phyloP scores from a whole-genome alignment of 441 rosid genomes.

The Populus trichocarpa region DNA sequence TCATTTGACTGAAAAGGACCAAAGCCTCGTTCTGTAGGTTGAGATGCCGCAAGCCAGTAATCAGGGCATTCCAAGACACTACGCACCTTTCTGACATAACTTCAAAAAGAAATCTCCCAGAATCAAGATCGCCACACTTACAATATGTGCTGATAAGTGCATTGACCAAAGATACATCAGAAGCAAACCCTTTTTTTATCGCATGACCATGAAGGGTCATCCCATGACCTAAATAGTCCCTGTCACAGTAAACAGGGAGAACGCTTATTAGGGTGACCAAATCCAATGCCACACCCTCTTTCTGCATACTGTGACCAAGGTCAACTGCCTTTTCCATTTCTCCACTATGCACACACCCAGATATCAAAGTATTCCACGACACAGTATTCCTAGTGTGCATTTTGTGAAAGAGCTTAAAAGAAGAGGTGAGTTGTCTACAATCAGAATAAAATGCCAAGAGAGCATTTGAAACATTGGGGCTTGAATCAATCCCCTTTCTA shows the following conservation, averaged over 20 bases:
- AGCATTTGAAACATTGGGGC: constrained; percentile 51
- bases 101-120: constrained; percentile 58
- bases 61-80: constrained; percentile 53
- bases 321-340: constrained; percentile 42
- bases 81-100: constrained; percentile 46
- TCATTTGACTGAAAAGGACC: constrained; percentile 32
- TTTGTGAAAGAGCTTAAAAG: constrained; percentile 49
- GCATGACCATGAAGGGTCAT: constrained; percentile 57
- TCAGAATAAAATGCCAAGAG: constrained; percentile 54
- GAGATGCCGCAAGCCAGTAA: constrained; percentile 57
- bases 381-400: constrained; percentile 54
- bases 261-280: constrained; percentile 55
- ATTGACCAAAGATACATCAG: constrained; percentile 52
- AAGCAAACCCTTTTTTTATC: constrained; percentile 34
- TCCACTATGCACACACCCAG: constrained; percentile 61
- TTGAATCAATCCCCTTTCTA: constrained; percentile 47
- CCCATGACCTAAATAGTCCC: constrained; percentile 52
- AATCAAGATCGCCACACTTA: constrained; percentile 68
- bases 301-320: constrained; percentile 34
- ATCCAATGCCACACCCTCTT: constrained; percentile 41
- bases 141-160: constrained; percentile 67
- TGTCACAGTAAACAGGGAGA: constrained; percentile 56
- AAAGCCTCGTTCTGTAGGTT: constrained; percentile 49
- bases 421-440: constrained; percentile 37
- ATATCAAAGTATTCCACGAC: constrained; percentile 72